These are phyloP conservation scores for Antrodiella citrinella DNA, from an alignment of 768 basidiomycete genomes.

Conservation along the genomic window DNA sequence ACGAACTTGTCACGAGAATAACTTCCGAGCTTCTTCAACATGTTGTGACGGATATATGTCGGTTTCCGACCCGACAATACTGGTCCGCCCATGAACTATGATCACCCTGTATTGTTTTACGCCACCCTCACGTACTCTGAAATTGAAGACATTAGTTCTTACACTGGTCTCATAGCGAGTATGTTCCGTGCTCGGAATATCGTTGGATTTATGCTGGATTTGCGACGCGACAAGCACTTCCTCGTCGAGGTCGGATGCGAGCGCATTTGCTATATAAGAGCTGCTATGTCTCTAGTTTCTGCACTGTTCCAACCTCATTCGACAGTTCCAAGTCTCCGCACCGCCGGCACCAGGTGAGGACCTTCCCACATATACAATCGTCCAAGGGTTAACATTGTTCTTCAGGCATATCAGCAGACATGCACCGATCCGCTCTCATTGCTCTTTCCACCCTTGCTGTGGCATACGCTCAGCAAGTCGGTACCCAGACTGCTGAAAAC, in stretches of 20 bases:
- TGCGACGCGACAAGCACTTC: no score
- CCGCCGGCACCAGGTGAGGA: no score
- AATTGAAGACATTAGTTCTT: no score
- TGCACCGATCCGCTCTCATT: slow-evolving; percentile 16
- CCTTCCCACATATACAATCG: no score
- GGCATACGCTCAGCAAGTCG: slow-evolving; percentile 41
- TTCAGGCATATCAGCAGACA: not conserved
- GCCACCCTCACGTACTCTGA: no score
- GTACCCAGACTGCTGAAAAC: slow-evolving; percentile 37
- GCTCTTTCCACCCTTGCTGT: slow-evolving; percentile 25
- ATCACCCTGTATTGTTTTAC: no score
- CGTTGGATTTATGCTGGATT: not conserved
- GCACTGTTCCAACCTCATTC: not conserved
- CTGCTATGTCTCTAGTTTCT: not conserved
- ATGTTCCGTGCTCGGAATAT: not conserved
- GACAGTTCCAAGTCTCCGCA: no score
- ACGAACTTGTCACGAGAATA: not conserved
- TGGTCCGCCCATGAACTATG: no score
- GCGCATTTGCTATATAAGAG: not conserved
- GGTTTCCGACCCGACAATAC: not conserved
- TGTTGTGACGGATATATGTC: not conserved
- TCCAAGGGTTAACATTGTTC: no score
- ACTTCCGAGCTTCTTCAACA: not conserved
- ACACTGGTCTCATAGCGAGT: not conserved
- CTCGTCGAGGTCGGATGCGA: no score